A percentile compares a stretch with the other conserved stretches of the same genome.
These are phyloP conservation scores for Phytophthora fragariaefolia DNA, from an alignment of 352 stramenopile genomes.

Conservation along the genomic window DNA sequence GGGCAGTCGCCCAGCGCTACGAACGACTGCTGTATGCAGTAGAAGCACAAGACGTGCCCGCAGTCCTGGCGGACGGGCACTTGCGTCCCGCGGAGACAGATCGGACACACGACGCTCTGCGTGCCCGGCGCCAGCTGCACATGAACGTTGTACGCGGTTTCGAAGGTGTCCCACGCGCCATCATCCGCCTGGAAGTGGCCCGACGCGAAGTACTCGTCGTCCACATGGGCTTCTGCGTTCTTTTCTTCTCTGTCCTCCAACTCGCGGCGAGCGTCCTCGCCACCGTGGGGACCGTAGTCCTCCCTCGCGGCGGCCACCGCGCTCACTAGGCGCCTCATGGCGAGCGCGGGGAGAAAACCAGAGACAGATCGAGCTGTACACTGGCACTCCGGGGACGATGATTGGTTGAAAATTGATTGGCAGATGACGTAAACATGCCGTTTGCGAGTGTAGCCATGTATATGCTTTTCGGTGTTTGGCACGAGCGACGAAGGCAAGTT, in stretches of 20 bases:
- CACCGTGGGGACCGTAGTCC: background rate
- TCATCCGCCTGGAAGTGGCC: slow-evolving; percentile 24
- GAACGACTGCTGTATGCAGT: slow-evolving; percentile 59
- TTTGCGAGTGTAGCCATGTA: slow-evolving; percentile 30
- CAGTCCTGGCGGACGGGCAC: slow-evolving; percentile 55
- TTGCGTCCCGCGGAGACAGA: slow-evolving; percentile 53
- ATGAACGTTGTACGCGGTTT: slow-evolving; percentile 37
- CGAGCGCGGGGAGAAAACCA: slow-evolving; percentile 15
- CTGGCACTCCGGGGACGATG: slow-evolving; percentile 8
- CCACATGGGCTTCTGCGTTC: slow-evolving; percentile 22
- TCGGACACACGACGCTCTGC: slow-evolving; percentile 43
- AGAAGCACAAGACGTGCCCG: slow-evolving; percentile 57
- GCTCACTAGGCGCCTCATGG: slow-evolving; percentile 21
- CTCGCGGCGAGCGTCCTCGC: slow-evolving; percentile 4
- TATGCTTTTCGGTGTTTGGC: slow-evolving; percentile 8
- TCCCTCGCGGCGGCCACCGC: slow-evolving; percentile 7
- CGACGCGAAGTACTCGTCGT: slow-evolving; percentile 24
- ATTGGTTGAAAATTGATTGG: slow-evolving; percentile 48
- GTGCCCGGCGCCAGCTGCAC: slow-evolving; percentile 33
- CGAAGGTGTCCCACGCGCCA: slow-evolving; percentile 28
- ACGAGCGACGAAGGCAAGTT: background rate
- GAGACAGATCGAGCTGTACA: slow-evolving; percentile 8
- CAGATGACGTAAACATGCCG: slow-evolving; percentile 11
- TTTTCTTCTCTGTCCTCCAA: slow-evolving; percentile 37
- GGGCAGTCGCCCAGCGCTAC: slow-evolving; percentile 47